Evolutionary conservation across 306 rosid species (phyloP).

Genomic region (Ormosia emarginata): DNA sequence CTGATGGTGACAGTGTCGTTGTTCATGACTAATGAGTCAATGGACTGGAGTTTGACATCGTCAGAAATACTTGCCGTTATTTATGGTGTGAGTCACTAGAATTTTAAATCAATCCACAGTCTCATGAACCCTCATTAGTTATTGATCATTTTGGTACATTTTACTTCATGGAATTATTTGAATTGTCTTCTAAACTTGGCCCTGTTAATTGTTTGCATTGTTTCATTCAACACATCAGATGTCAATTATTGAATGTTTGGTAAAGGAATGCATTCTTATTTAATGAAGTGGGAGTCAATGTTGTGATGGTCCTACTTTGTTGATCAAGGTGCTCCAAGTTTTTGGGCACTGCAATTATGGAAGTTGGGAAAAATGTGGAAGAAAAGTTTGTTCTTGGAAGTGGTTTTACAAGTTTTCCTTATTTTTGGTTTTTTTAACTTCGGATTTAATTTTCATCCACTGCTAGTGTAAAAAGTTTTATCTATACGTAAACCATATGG

Average conservation of each 20-base stretch:
- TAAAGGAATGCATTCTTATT: background rate
- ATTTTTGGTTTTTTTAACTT: background rate
- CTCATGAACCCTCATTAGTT: background rate
- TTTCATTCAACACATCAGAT: background rate
- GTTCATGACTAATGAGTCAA: conserved; percentile 54
- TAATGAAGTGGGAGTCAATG: background rate
- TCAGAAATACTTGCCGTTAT: conserved; percentile 82
- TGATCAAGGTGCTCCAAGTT: conserved; percentile 8
- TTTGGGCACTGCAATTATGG: background rate
- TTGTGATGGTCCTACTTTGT: conserved; percentile 7
- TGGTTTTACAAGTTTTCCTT: background rate
- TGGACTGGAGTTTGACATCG: conserved; percentile 66
- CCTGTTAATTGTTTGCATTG: conserved; percentile 12
- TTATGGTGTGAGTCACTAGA: conserved; percentile 66
- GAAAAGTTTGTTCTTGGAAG: background rate
- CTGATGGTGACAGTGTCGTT: conserved; percentile 70
- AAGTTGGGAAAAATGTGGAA: background rate
- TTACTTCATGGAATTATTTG: background rate
- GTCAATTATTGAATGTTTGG: background rate
- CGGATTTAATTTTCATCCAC: background rate
- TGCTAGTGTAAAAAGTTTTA: background rate
- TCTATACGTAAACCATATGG: background rate
- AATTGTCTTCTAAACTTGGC: background rate
- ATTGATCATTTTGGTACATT: background rate
- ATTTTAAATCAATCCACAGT: conserved; percentile 10